Evolutionary conservation across 176 grass and related monocot species (phyloP).

Genomic region (Oryza longistaminata): DNA sequence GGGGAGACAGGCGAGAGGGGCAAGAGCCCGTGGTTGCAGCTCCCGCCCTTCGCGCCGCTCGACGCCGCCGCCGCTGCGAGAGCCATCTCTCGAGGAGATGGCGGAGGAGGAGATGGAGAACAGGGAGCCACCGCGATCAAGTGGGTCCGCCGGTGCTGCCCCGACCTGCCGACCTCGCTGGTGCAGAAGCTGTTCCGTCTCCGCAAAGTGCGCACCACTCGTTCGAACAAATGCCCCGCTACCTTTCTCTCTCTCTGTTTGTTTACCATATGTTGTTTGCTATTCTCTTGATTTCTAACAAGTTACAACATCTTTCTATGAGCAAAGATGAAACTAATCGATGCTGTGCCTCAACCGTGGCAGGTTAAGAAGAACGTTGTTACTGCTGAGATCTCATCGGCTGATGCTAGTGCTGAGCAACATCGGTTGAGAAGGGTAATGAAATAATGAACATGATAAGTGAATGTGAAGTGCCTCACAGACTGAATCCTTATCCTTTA

Average conservation of each 20-base stretch:
- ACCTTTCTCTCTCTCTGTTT: neutral
- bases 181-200: conserved; percentile 84
- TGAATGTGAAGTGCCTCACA: conserved; percentile 6
- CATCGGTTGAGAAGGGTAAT: conserved; percentile 68
- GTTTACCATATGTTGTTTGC: neutral
- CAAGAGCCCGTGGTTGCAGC: conserved; percentile 57
- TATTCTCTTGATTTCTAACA: neutral
- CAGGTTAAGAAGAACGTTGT: conserved; percentile 71
- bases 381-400: conserved; percentile 13
- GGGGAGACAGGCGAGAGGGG: conserved; percentile 19
- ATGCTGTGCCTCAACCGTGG: neutral
- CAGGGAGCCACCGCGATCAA: conserved; percentile 47
- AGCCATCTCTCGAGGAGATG: conserved; percentile 36
- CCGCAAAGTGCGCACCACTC: conserved; percentile 57
- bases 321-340: conserved; percentile 11
- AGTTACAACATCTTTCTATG: neutral
- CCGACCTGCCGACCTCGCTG: conserved; percentile 61
- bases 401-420: conserved; percentile 33
- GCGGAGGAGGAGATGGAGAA: neutral
- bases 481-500: conserved; percentile 4
- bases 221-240: conserved; percentile 46
- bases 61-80: conserved; percentile 43
- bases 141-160: conserved; percentile 86
- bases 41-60: conserved; percentile 65
- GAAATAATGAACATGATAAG: conserved; percentile 36